Percentiles rank a stretch among this genome's conserved stretches.
These are phyloP conservation scores for Phytophthora quininea DNA, from an alignment of 352 stramenopile species.

Conservation along the genomic window DNA sequence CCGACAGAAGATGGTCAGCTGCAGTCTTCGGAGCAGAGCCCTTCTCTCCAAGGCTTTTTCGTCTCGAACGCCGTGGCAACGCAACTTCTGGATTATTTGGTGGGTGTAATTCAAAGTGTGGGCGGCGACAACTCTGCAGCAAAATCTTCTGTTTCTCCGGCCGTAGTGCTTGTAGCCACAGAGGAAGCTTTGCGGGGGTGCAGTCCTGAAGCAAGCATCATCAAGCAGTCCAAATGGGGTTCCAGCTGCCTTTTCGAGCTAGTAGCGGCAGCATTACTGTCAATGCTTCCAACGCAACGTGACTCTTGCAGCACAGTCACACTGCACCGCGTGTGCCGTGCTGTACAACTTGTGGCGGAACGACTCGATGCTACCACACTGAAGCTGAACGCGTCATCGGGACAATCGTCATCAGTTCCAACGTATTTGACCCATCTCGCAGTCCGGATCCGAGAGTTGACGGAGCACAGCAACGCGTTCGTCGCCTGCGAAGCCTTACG, in stretches of 20 bases:
- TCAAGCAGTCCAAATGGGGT: slow-evolving; percentile 47
- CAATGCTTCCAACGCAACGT: slow-evolving; percentile 47
- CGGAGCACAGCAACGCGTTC: slow-evolving; percentile 55
- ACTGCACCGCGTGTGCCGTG: slow-evolving; percentile 39
- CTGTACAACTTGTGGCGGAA: slow-evolving; percentile 61
- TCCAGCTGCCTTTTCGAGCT: slow-evolving; percentile 67
- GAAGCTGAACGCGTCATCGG: slow-evolving; percentile 40
- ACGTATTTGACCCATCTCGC: slow-evolving; percentile 59
- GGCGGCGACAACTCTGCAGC: slow-evolving; percentile 1
- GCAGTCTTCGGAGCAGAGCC: slow-evolving; percentile 16
- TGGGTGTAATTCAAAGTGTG: slow-evolving; percentile 45
- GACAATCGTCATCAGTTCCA: slow-evolving; percentile 41
- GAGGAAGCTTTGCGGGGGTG: slow-evolving; percentile 62
- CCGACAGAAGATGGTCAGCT: slow-evolving; percentile 2
- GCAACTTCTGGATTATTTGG: slow-evolving; percentile 57
- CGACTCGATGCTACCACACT: slow-evolving; percentile 52
- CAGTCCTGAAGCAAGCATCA: slow-evolving; percentile 44
- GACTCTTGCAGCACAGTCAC: slow-evolving; percentile 15
- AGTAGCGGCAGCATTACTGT: slow-evolving; percentile 40
- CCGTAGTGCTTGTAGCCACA: slow-evolving; percentile 56
- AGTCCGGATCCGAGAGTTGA: slow-evolving; percentile 46
- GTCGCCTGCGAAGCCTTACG: slow-evolving; percentile 63
- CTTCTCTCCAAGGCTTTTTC: slow-evolving; percentile 48
- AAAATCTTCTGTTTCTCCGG: slow-evolving; percentile 8
- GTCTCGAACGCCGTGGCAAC: slow-evolving; percentile 45